Base-by-base conservation (phyloP, 352 stramenopile species). In the Lagenidium sp. region DNA sequence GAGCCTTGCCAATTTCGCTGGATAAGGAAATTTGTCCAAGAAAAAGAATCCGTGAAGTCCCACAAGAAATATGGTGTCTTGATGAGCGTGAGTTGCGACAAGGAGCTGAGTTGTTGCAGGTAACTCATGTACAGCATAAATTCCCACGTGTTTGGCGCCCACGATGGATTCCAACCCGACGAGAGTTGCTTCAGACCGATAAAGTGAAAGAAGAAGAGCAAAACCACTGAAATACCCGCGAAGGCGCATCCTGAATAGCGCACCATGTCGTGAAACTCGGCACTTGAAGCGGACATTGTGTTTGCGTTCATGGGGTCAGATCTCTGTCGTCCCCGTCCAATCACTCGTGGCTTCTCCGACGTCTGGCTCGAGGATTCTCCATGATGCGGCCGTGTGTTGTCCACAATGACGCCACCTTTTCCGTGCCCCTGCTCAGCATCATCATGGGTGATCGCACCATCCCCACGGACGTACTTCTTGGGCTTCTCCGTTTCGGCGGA, bases 31-130 rank as follows among this genome's bases (percentile, higher is more conserved):
- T 8, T 13, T 13, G 63, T 57, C 54, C 74, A 91, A 10, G 75
- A 76, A 46, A 91, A 84, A 40, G 73, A 79, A 41, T 91, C 78
- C 4, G 68, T 78, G 30, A 86, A 88, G 41, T 84, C 68, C 26
- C 87, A 43, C 22, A 85, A 63, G 32, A 85, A 71, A 45, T 85
- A 70, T 42, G 78, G 78, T n/a, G 75, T 68, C 40, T 87, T 86
- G 12, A 66, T 77, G 11, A 85, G 50, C 37, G 79, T 70, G n/a
- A 82, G 53, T 61, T 86, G 75, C 23, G 74, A 85, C 31, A 90
- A 64, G 16, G 74, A 82, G 37, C 68, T 65, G 29, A 90, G 35
- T 31, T 85, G 69, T 50, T 90, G 78, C 41, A 84, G 72, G 49
- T 75, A 90, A n/a, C 58, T 59, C 36, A 78, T 50, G 31, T 81